Base-by-base conservation (phyloP, 148 eudicot species). In the Drosera capensis region DNA sequence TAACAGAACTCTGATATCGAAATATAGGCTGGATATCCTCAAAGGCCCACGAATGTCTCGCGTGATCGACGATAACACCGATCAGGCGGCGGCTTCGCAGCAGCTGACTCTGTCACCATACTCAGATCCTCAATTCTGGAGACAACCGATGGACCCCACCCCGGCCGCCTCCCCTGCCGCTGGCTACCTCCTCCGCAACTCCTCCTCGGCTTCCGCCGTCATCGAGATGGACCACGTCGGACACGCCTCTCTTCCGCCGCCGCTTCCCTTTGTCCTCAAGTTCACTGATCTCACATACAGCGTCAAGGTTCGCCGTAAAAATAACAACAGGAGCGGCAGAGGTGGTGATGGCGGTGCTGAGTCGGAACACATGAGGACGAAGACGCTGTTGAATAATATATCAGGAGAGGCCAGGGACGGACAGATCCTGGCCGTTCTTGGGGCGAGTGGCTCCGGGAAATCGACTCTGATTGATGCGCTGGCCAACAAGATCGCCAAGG, bases 401-500 rank as follows among this genome's bases (percentile, higher is more conserved):
- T 82, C 94, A 7, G 96, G 96, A 0, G 81, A 71, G 56, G 82
- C 96, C 0, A 69, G 88, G 0, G 96, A 87, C 16, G 90, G 94
- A 0, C 88, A 87, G 48, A 65, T 87, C 17, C 52, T 87, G 39
- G 96, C 94, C 0, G 96, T 87, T 5, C 59, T 87, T 0, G 96
- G 96, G 0, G 96, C 96, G 0, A 73, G 82, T 1, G 96, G 96
- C 5, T 87, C 96, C 0, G 96, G 96, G 3, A 87, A 87, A 19
- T 87, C 96, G 2, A 87, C 96, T 0, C 63, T 87, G 5, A 79
- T 87, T 8, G 96, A 87, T 38, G 96, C 96, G 5, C 53, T 87
- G 4, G 96, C 96, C 0, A 87, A 82, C 30, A 58, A 94, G 7
- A 87, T 87, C 16, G 87, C 94, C 1, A 76, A 64, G 36, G 94